These are phyloP conservation scores for Epicoccum sorghinum DNA, from an alignment of 2,329 filamentous ascomycete species.

Conservation along the genomic window DNA sequence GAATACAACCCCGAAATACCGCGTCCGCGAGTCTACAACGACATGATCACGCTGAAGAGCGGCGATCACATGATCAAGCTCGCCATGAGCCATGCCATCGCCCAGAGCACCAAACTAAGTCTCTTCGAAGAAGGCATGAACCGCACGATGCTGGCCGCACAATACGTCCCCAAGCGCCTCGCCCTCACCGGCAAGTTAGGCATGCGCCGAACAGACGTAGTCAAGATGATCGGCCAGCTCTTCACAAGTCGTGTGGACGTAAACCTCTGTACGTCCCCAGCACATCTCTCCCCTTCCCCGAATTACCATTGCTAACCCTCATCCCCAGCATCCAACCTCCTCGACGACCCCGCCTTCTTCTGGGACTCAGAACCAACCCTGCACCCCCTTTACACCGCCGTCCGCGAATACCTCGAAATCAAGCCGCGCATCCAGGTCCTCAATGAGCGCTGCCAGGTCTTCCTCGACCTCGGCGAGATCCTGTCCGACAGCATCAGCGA, in stretches of 20 bases:
- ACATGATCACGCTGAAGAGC: conserved; percentile 96
- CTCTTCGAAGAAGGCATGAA: conserved; percentile 97
- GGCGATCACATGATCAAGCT: conserved; percentile 99
- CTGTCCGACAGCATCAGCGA: conserved; percentile 90
- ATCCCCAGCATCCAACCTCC: conserved; percentile 83
- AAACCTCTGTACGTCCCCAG: conserved; percentile 80
- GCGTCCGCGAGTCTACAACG: conserved; percentile 92
- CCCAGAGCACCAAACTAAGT: conserved; percentile 93
- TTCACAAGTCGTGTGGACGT: conserved; percentile 97
- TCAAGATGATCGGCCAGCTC: conserved; percentile 85
- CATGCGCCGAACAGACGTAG: conserved; percentile 89
- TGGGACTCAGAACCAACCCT: conserved; percentile 97
- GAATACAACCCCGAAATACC: conserved; percentile 89
- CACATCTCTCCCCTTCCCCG: neutral
- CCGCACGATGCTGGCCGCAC: conserved; percentile 88
- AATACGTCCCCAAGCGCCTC: conserved; percentile 87
- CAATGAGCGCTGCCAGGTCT: conserved; percentile 95
- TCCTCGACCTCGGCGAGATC: conserved; percentile 94
- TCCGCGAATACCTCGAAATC: conserved; percentile 97
- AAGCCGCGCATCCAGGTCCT: conserved; percentile 94
- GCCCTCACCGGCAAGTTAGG: conserved; percentile 89
- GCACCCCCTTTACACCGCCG: conserved; percentile 90
- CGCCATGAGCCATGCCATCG: conserved; percentile 95
- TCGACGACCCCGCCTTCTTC: conserved; percentile 96
- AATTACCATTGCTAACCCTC: conserved; percentile 2